These are phyloP conservation scores for Fraxinus sp. DNA, from an alignment of 305 asterid species.

Conservation along the genomic window DNA sequence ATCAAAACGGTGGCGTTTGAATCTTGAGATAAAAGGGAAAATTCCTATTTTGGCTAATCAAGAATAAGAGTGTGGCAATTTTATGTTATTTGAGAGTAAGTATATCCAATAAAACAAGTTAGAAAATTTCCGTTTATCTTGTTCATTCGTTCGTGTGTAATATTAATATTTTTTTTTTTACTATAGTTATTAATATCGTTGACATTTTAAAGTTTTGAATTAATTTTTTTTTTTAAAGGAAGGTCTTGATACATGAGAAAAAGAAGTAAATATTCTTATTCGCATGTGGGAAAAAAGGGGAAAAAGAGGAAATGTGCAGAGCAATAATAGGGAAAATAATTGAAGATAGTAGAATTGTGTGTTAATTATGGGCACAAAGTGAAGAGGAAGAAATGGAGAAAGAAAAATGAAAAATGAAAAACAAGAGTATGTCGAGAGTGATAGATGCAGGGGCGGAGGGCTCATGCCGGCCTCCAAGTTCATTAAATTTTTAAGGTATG, in stretches of 20 bases:
- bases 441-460: too few relatives aligned
- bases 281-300: background rate
- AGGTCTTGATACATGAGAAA: background rate
- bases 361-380: background rate
- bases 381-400: background rate
- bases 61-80: background rate
- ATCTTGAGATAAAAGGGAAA: background rate
- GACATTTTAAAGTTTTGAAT: too few relatives aligned
- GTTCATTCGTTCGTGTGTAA: background rate
- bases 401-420: background rate
- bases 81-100: background rate
- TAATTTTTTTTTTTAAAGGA: background rate
- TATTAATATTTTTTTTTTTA: too few relatives aligned
- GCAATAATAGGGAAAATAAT: constrained; percentile 28
- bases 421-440: too few relatives aligned
- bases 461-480: too few relatives aligned
- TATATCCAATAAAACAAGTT: background rate
- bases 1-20: background rate
- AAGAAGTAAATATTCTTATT: background rate
- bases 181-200: background rate
- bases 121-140: too few relatives aligned
- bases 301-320: constrained; percentile 75
- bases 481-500: too few relatives aligned
- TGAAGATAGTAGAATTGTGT: background rate
- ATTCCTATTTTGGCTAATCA: background rate